Conservation (phyloP, 2,329 filamentous ascomycete species). For the Sporothrix schenckii region DNA sequence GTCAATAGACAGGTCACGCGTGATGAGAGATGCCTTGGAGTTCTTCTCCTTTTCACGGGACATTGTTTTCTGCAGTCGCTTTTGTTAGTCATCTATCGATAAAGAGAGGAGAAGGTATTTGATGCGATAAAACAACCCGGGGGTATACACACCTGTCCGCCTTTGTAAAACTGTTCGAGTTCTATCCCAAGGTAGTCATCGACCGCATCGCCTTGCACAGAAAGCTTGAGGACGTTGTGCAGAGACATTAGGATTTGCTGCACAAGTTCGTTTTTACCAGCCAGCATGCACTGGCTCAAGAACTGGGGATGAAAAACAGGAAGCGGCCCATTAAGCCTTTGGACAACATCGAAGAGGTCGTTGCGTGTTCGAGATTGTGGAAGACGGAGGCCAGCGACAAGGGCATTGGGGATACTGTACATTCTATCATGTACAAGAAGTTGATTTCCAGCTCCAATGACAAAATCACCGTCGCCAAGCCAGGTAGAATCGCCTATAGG, state of each 20-base stretch:
- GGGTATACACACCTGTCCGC: conserved; percentile 39
- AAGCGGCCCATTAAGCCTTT: conserved; percentile 81
- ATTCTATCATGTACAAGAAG: conserved; percentile 80
- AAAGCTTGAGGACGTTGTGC: conserved; percentile 77
- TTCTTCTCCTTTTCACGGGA: conserved; percentile 18
- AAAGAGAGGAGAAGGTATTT: not conserved
- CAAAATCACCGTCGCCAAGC: conserved; percentile 80
- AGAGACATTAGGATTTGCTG: conserved; percentile 73
- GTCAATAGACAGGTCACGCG: conserved; percentile 44
- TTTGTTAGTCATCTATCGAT: not conserved
- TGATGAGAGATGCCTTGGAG: conserved; percentile 44
- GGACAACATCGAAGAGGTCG: conserved; percentile 80
- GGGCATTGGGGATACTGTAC: conserved; percentile 65
- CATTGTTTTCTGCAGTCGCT: not conserved
- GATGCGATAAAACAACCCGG: no score
- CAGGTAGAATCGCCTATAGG: conserved; percentile 93
- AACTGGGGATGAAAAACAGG: conserved; percentile 93
- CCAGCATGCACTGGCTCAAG: conserved; percentile 80
- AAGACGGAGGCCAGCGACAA: conserved; percentile 57
- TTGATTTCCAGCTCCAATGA: conserved; percentile 89
- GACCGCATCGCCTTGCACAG: conserved; percentile 76
- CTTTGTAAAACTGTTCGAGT: conserved; percentile 60
- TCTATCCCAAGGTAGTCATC: conserved; percentile 74
- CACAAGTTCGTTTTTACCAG: conserved; percentile 73
- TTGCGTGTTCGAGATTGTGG: conserved; percentile 54